phyloP scores from a whole-genome alignment of 352 stramenopile species.

The Globisporangium radiosum region DNA sequence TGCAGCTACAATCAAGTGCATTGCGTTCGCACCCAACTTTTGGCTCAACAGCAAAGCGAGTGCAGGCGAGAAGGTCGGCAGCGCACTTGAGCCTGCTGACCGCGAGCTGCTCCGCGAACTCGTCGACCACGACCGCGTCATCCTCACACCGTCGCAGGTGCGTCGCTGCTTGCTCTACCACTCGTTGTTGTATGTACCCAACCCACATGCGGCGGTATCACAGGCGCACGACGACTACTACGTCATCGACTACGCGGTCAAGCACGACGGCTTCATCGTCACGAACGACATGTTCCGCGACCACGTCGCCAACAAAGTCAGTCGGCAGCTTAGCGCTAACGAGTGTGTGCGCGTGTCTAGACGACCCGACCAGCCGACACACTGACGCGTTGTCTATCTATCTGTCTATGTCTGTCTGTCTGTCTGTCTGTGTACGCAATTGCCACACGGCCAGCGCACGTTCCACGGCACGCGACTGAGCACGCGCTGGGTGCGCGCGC shows the following conservation, averaged over 20 bases:
- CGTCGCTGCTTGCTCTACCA: neutral
- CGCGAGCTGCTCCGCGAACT: slow-evolving; percentile 38
- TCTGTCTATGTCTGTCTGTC: too few species aligned
- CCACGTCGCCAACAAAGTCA: slow-evolving; percentile 67
- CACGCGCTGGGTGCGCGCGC: slow-evolving; percentile 48
- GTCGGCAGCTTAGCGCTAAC: neutral
- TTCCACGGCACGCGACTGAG: slow-evolving; percentile 64
- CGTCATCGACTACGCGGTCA: slow-evolving; percentile 88
- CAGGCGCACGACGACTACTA: slow-evolving; percentile 88
- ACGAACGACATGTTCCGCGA: slow-evolving; percentile 93
- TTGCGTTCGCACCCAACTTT: slow-evolving; percentile 78
- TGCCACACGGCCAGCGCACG: slow-evolving; percentile 25
- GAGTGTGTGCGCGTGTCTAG: too few species aligned
- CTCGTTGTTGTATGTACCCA: neutral
- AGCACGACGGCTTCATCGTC: slow-evolving; percentile 84
- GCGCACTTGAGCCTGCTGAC: slow-evolving; percentile 41
- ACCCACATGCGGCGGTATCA: too few species aligned
- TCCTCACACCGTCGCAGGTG: slow-evolving; percentile 72
- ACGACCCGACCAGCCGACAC: too few species aligned
- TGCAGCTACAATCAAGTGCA: slow-evolving; percentile 40
- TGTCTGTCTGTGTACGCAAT: neutral
- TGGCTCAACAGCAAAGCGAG: slow-evolving; percentile 63
- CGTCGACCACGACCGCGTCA: slow-evolving; percentile 57
- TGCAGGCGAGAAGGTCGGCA: slow-evolving; percentile 23
- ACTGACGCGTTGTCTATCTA: neutral